phyloP scores from a whole-genome alignment of 1,284 basidiomycete genomes.

The Cutaneotrichosporon cavernicola region DNA sequence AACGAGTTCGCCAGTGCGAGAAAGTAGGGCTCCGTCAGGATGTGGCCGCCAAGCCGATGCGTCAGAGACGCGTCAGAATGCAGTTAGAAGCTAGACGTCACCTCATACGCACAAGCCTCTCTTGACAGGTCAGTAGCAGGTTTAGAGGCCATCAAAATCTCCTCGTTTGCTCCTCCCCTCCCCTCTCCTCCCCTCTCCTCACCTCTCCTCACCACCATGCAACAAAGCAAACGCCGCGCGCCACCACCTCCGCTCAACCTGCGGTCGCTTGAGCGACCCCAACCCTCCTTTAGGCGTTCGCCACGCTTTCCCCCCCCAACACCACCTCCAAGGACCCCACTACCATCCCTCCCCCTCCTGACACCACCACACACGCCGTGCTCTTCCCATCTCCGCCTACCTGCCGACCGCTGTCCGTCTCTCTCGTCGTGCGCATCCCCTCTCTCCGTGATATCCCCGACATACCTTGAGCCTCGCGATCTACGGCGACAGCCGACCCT shows the following conservation, averaged over 20 bases:
- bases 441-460: not conserved
- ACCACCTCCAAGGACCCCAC: not conserved
- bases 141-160: too few species aligned
- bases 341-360: not conserved
- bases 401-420: not conserved
- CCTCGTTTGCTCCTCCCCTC: not conserved
- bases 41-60: not conserved
- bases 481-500: not conserved
- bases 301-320: not conserved
- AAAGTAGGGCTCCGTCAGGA: not conserved
- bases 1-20: not conserved
- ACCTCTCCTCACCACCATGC: not conserved
- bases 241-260: not conserved
- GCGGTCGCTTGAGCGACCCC: not conserved
- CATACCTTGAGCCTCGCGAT: not conserved
- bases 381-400: not conserved
- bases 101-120: not conserved
- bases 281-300: not conserved
- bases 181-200: too few species aligned
- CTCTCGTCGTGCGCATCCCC: not conserved
- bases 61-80: not conserved
- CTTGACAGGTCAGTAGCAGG: too few species aligned
- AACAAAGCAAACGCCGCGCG: not conserved
- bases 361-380: not conserved
- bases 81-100: not conserved